Conservation (phyloP, 2,329 filamentous ascomycete genomes). For the Tolypocladium paradoxum region DNA sequence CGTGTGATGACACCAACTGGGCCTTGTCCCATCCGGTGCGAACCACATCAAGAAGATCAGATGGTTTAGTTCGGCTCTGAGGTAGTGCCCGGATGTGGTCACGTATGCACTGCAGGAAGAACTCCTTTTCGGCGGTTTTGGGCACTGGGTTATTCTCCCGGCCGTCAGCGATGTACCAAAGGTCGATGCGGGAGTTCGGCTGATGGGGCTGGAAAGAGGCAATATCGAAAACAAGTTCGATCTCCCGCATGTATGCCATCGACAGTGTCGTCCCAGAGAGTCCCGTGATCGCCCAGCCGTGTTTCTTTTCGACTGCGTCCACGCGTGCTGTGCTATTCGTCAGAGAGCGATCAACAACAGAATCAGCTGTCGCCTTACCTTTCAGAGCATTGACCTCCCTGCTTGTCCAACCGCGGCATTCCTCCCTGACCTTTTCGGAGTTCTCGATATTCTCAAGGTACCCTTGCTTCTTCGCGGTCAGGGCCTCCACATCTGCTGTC, state of each 20-base stretch:
- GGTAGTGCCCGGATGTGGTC: conserved; percentile 53
- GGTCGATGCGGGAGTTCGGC: conserved; percentile 48
- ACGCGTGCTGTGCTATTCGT: conserved; percentile 46
- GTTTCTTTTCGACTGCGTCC: conserved; percentile 50
- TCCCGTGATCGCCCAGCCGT: conserved; percentile 64
- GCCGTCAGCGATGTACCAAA: conserved; percentile 57
- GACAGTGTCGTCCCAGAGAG: conserved; percentile 53
- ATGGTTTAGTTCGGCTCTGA: conserved; percentile 45
- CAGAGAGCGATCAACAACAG: conserved; percentile 15
- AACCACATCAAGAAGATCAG: conserved; percentile 48
- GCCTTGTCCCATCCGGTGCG: conserved; percentile 57
- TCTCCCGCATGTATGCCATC: conserved; percentile 61
- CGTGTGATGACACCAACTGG: conserved; percentile 44
- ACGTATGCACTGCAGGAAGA: conserved; percentile 63
- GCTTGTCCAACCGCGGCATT: conserved; percentile 80
- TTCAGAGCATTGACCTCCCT: conserved; percentile 72
- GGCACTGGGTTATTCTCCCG: conserved; percentile 42
- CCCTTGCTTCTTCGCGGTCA: conserved; percentile 56
- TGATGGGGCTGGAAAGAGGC: conserved; percentile 42
- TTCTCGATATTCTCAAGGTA: conserved; percentile 66
- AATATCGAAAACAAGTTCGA: conserved; percentile 64
- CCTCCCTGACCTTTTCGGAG: conserved; percentile 73
- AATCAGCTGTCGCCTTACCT: conserved; percentile 33
- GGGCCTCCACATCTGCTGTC: conserved; percentile 50
- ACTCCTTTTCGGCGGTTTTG: conserved; percentile 56